Evolutionary conservation across 371 early-diverging fungal genomes (phyloP).

Genomic region (Haplosporangium sp.): DNA sequence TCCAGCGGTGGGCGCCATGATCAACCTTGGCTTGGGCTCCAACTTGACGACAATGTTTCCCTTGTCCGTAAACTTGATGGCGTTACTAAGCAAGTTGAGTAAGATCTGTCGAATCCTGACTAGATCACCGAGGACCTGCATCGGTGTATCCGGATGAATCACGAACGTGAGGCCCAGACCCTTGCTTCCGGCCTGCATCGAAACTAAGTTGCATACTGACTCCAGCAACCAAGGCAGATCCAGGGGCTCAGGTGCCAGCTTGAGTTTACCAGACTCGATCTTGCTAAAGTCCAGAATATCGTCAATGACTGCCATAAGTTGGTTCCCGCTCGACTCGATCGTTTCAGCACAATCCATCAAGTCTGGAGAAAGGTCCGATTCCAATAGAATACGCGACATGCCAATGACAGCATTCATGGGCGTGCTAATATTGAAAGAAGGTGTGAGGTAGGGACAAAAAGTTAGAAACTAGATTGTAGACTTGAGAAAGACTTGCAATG

Average conservation of each 20-base stretch:
- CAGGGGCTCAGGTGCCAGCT: conserved; percentile 45
- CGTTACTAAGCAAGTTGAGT: conserved; percentile 66
- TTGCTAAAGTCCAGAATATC: conserved; percentile 70
- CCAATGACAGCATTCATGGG: conserved; percentile 73
- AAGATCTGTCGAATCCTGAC: conserved; percentile 63
- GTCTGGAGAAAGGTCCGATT: conserved; percentile 70
- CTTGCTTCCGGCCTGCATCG: conserved; percentile 64
- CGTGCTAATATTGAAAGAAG: conserved; percentile 35
- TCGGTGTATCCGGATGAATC: conserved; percentile 68
- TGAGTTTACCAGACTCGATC: conserved; percentile 67
- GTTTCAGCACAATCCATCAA: conserved; percentile 75
- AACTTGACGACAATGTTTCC: conserved; percentile 67
- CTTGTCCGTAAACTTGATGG: conserved; percentile 73
- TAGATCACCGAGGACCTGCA: conserved; percentile 63
- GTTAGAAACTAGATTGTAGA: background rate
- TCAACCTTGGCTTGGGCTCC: conserved; percentile 38
- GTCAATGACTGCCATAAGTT: conserved; percentile 65
- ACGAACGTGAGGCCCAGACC: conserved; percentile 62
- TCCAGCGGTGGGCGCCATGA: conserved; percentile 3
- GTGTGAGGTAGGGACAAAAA: background rate
- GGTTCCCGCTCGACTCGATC: conserved; percentile 73
- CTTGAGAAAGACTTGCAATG: background rate
- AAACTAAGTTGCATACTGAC: conserved; percentile 60
- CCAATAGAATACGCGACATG: conserved; percentile 72
- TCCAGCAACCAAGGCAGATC: conserved; percentile 54